These are phyloP conservation scores for Simplicillium sp. DNA, from an alignment of 2,329 filamentous ascomycete genomes.

Conservation along the genomic window DNA sequence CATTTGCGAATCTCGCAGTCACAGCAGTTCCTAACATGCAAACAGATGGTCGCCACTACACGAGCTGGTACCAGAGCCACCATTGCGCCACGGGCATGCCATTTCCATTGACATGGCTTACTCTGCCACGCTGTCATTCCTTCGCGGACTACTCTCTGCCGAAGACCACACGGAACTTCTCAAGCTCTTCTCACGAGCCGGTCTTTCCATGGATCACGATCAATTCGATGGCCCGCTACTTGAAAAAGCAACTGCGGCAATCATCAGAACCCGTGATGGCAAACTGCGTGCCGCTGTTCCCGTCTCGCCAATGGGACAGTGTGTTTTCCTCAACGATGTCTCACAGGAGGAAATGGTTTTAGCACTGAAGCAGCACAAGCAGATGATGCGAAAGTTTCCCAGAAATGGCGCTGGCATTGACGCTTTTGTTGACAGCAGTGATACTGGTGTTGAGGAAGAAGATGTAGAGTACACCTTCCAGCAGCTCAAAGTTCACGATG, in stretches of 20 bases:
- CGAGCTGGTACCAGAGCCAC: slow-evolving; percentile 58
- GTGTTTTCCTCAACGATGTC: slow-evolving; percentile 61
- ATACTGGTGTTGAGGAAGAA: no score
- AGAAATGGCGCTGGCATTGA: slow-evolving; percentile 57
- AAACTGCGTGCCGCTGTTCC: slow-evolving; percentile 60
- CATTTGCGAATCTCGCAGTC: no score
- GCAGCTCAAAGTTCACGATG: no score
- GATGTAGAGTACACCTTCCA: no score
- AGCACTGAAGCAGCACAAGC: slow-evolving; percentile 54
- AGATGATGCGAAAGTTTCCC: slow-evolving; percentile 51
- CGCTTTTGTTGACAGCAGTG: slow-evolving; percentile 58
- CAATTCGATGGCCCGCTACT: slow-evolving; percentile 58
- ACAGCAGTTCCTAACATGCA: no score
- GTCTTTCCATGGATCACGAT: slow-evolving; percentile 62
- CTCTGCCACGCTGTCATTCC: slow-evolving; percentile 57
- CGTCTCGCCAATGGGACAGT: slow-evolving; percentile 51
- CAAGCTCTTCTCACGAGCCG: slow-evolving; percentile 60
- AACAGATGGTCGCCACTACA: slow-evolving; percentile 60
- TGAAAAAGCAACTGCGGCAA: slow-evolving; percentile 56
- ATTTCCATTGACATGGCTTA: slow-evolving; percentile 72
- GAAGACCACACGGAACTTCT: slow-evolving; percentile 53
- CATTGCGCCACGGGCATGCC: slow-evolving; percentile 62
- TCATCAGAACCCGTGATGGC: slow-evolving; percentile 62
- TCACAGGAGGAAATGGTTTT: slow-evolving; percentile 49
- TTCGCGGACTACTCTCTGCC: slow-evolving; percentile 49